phyloP scores from a whole-genome alignment of 192 early-diverging fungal species.

The Coemansia sp. region DNA sequence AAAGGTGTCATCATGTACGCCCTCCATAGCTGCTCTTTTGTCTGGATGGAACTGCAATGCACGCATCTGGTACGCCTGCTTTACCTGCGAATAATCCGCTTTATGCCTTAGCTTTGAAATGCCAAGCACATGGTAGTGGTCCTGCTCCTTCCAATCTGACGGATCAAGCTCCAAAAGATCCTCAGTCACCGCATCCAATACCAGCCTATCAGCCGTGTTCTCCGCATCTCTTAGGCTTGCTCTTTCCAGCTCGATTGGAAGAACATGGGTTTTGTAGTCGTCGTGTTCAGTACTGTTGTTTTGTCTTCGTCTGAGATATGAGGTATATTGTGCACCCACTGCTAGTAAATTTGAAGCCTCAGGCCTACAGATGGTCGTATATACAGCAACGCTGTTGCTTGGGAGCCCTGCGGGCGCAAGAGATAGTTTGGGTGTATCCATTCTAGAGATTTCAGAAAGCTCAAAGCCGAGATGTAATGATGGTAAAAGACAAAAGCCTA shows the following conservation, averaged over 20 bases:
- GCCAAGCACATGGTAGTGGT: conserved; percentile 81
- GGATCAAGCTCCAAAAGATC: conserved; percentile 66
- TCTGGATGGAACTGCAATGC: conserved; percentile 69
- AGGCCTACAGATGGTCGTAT: conserved; percentile 13
- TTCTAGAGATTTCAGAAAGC: not conserved
- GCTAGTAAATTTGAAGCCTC: conserved; percentile 34
- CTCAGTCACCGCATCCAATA: conserved; percentile 64
- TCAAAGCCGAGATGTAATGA: not conserved
- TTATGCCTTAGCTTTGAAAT: conserved; percentile 64
- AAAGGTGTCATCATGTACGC: conserved; percentile 63
- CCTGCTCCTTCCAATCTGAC: conserved; percentile 78
- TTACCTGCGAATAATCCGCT: conserved; percentile 73
- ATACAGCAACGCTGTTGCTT: not conserved
- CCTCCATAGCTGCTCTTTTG: conserved; percentile 61
- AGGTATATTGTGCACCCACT: conserved; percentile 44
- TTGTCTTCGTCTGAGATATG: conserved; percentile 49
- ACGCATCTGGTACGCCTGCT: conserved; percentile 35
- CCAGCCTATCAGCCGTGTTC: conserved; percentile 42
- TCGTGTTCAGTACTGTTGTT: conserved; percentile 55
- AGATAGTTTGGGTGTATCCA: conserved; percentile 5
- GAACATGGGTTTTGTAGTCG: conserved; percentile 47
- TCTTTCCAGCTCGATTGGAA: conserved; percentile 53
- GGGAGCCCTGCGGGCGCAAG: conserved; percentile 2
- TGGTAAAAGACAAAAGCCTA: not conserved
- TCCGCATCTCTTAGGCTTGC: conserved; percentile 36